Evolutionary conservation across 1,284 basidiomycete genomes (phyloP).

Genomic region (Apiotrichum montevideense): DNA sequence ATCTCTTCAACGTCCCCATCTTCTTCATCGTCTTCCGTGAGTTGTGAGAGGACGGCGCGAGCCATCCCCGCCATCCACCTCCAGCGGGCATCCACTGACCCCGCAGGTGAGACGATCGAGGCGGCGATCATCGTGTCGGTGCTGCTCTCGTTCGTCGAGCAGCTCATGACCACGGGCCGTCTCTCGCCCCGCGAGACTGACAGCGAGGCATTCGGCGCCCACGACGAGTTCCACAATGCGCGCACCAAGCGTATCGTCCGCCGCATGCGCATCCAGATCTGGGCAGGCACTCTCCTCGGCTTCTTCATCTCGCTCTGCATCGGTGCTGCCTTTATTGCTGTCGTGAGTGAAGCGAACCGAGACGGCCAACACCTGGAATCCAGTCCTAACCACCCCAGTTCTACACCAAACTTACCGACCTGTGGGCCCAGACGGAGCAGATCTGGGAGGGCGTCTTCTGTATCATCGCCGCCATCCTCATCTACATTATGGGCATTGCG

Average conservation of each 20-base stretch:
- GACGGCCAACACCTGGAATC: too few species aligned
- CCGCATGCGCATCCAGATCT: conserved; percentile 58
- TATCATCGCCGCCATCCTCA: conserved; percentile 73
- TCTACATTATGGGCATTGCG: conserved; percentile 70
- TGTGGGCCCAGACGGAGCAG: conserved; percentile 50
- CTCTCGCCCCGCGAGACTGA: conserved; percentile 15
- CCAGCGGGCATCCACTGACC: background rate
- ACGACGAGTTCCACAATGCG: conserved; percentile 10
- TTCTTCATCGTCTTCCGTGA: conserved; percentile 49
- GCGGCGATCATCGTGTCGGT: conserved; percentile 48
- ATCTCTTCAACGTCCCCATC: conserved; percentile 46
- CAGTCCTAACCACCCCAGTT: conserved; percentile 30
- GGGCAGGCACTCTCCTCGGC: conserved; percentile 68
- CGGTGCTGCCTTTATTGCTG: conserved; percentile 51
- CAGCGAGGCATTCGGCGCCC: conserved; percentile 11
- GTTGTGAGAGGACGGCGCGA: conserved; percentile 4
- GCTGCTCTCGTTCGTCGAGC: conserved; percentile 48
- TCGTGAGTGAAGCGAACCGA: conserved; percentile 34
- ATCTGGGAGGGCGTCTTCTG: conserved; percentile 65
- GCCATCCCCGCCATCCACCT: background rate
- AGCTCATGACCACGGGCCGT: conserved; percentile 43
- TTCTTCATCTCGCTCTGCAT: conserved; percentile 69
- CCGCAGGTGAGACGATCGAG: conserved; percentile 45
- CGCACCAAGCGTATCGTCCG: conserved; percentile 34
- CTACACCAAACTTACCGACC: conserved; percentile 52